Percentiles rank a stretch among this genome's conserved stretches.
These are phyloP conservation scores for Musa itinerans DNA, from an alignment of 176 grass and related monocot species.

Conservation along the genomic window DNA sequence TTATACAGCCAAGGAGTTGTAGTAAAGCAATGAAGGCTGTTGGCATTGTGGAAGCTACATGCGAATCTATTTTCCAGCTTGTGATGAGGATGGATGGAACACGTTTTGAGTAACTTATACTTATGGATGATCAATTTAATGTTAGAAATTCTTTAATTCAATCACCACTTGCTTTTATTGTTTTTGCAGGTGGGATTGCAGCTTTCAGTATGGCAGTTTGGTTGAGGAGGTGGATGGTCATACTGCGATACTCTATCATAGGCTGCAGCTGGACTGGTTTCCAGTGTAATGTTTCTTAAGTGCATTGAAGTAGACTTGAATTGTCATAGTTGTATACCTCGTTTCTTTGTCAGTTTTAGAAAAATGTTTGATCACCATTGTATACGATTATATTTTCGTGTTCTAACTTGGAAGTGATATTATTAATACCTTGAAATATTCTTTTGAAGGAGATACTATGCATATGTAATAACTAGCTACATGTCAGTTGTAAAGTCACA, in stretches of 20 bases:
- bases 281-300: constrained; percentile 58
- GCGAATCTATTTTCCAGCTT: constrained; percentile 94
- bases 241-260: constrained; percentile 92
- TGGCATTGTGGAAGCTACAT: constrained; percentile 85
- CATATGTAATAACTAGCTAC: neutral
- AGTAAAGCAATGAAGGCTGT: constrained; percentile 98
- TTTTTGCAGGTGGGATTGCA: constrained; percentile 84
- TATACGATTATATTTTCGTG: no score
- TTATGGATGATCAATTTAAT: neutral
- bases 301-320: neutral
- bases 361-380: no score
- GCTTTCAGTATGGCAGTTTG: constrained; percentile 95
- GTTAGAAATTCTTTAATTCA: no score
- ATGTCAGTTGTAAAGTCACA: neutral
- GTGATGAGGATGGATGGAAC: constrained; percentile 92
- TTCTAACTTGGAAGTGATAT: neutral
- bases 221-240: constrained; percentile 97
- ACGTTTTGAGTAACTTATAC: constrained; percentile 76
- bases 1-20: constrained; percentile 69
- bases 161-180: neutral
- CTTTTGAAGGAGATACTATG: neutral
- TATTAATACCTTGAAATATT: neutral
- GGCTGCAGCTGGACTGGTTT: constrained; percentile 88
- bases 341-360: no score
- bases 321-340: no score